Conservation (phyloP, 2,329 filamentous ascomycete genomes). For the Nemania abortiva region DNA sequence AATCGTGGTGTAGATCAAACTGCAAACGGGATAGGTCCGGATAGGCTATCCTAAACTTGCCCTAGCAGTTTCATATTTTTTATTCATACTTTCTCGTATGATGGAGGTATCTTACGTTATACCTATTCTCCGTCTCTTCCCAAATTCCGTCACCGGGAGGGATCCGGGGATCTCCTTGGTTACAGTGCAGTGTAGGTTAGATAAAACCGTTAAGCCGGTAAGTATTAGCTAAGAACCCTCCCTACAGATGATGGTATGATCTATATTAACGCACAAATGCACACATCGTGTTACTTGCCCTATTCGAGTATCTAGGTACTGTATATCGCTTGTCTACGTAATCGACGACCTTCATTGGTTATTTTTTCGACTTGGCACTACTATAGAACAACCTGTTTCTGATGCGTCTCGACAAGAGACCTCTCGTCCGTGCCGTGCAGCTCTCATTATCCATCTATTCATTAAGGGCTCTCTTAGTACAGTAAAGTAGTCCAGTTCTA, state of each 20-base stretch:
- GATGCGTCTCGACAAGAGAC: slow-evolving; percentile 22
- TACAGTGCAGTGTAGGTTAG: neutral
- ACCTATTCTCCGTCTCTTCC: neutral
- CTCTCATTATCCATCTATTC: slow-evolving; percentile 9
- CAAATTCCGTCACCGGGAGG: neutral
- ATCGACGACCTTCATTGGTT: neutral
- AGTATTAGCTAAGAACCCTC: neutral
- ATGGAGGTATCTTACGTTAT: neutral
- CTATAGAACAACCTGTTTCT: slow-evolving; percentile 19
- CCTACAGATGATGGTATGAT: neutral
- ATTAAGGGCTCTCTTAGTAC: neutral
- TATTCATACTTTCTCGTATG: neutral
- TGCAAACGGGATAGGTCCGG: slow-evolving; percentile 13
- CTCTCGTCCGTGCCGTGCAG: slow-evolving; percentile 26
- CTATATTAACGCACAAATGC: slow-evolving; percentile 7
- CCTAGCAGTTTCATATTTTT: neutral
- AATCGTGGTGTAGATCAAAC: neutral
- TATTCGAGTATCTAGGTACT: neutral
- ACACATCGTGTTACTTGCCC: neutral
- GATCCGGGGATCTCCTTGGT: slow-evolving; percentile 11
- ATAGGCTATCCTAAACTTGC: slow-evolving; percentile 10
- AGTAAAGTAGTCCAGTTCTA: neutral
- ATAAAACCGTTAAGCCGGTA: neutral
- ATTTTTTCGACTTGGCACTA: neutral
- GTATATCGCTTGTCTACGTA: neutral